phyloP scores from a whole-genome alignment of 129 eudicot genomes.

The Oenanthe sinensis region DNA sequence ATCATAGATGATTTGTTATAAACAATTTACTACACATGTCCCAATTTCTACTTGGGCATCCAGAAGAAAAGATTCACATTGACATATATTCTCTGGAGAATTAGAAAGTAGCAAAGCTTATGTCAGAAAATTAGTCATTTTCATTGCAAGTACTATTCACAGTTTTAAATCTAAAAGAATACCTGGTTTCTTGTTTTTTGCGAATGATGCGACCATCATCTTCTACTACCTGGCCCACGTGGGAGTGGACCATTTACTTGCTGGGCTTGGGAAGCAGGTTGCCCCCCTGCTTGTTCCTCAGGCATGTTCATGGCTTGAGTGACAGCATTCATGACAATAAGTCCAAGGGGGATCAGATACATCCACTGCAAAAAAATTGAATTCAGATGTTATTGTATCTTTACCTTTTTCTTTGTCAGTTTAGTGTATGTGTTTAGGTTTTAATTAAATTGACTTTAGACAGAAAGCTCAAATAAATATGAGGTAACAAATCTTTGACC shows the following conservation, averaged over 20 bases:
- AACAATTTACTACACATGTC: neutral
- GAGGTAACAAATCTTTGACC: neutral
- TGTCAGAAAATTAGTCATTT: neutral
- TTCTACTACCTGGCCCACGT: constrained; percentile 63
- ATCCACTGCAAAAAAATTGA: constrained; percentile 60
- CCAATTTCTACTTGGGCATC: neutral
- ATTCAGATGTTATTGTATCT: neutral
- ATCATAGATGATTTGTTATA: neutral
- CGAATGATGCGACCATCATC: constrained; percentile 37
- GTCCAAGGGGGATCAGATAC: constrained; percentile 92
- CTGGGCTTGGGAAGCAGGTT: constrained; percentile 52
- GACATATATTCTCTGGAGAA: neutral
- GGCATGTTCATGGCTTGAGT: constrained; percentile 95
- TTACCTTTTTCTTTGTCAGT: neutral
- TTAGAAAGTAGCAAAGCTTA: neutral
- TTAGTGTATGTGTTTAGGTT: neutral
- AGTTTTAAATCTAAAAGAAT: neutral
- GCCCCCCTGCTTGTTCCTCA: constrained; percentile 74
- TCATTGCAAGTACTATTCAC: neutral
- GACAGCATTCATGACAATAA: constrained; percentile 81
- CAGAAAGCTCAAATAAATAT: neutral
- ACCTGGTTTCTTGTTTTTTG: neutral
- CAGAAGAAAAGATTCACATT: neutral
- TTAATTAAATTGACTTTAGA: neutral
- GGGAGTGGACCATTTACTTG: constrained; percentile 43